A percentile compares a stretch with the other conserved stretches of the same genome.
These are phyloP conservation scores for Petrea volubilis DNA, from an alignment of 257 asterid species.

Conservation along the genomic window DNA sequence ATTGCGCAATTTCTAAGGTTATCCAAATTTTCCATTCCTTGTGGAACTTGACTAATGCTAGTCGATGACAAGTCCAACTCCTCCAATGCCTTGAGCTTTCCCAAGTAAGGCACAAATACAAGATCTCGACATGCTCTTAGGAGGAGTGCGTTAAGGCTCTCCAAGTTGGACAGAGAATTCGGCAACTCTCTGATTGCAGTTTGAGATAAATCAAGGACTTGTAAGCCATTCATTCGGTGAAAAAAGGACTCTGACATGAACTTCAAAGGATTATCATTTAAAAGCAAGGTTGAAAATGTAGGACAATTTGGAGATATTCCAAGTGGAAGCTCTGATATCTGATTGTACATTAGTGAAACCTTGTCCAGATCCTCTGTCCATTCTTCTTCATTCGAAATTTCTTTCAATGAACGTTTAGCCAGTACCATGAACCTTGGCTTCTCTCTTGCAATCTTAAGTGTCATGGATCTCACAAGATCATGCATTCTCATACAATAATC, in stretches of 20 bases:
- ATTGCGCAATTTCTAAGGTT: neutral
- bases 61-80: neutral
- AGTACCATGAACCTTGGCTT: neutral
- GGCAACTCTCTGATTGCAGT: neutral
- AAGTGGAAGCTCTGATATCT: too few relatives aligned
- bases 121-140: neutral
- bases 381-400: neutral
- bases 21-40: neutral
- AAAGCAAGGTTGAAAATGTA: too few relatives aligned
- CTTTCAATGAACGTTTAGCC: neutral
- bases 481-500: neutral
- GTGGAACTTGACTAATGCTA: neutral
- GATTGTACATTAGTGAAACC: too few relatives aligned
- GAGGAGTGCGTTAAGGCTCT: neutral
- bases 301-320: too few relatives aligned
- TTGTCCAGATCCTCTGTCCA: too few relatives aligned
- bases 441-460: neutral
- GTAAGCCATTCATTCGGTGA: neutral
- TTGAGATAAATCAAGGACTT: neutral
- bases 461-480: neutral
- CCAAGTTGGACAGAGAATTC: neutral
- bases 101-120: neutral
- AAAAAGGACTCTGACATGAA: neutral
- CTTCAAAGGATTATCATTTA: neutral
- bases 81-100: neutral